Evolutionary conservation across 192 early-diverging fungal genomes (phyloP).

Genomic region (Coemansia sp.): DNA sequence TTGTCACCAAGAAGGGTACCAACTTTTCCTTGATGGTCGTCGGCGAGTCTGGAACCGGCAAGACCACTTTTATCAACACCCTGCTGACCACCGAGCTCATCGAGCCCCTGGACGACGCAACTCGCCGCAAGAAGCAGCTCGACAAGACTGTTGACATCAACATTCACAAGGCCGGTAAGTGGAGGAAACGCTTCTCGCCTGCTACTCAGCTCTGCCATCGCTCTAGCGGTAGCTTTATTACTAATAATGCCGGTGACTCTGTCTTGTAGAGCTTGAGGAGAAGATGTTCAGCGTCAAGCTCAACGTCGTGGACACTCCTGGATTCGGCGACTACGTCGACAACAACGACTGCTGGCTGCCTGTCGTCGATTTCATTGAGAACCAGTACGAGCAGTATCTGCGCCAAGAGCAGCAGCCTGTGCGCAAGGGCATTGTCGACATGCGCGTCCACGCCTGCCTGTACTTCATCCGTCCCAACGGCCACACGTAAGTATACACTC

Average conservation of each 20-base stretch:
- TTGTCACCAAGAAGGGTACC: slow-evolving; percentile 95
- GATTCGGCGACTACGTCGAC: slow-evolving; percentile 91
- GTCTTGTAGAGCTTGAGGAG: slow-evolving; percentile 83
- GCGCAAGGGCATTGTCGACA: slow-evolving; percentile 86
- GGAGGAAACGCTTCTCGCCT: not conserved
- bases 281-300: slow-evolving; percentile 98
- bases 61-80: slow-evolving; percentile 99
- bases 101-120: slow-evolving; percentile 80
- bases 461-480: slow-evolving; percentile 99
- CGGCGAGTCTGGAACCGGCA: slow-evolving; percentile 97
- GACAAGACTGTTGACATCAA: slow-evolving; percentile 98
- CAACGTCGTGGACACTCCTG: slow-evolving; percentile 91
- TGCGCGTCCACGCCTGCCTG: slow-evolving; percentile 97
- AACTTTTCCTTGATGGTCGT: slow-evolving; percentile 97
- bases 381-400: slow-evolving; percentile 96
- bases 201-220: too few relatives aligned
- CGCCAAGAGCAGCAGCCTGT: slow-evolving; percentile 88
- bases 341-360: slow-evolving; percentile 98
- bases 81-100: slow-evolving; percentile 95
- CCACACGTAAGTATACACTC: slow-evolving; percentile 69
- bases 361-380: slow-evolving; percentile 97
- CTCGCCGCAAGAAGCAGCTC: slow-evolving; percentile 87
- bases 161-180: slow-evolving; percentile 89
- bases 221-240: too few relatives aligned
- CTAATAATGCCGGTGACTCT: not conserved